A percentile compares a stretch with the other conserved stretches of the same genome.
phyloP scores from a whole-genome alignment of 208 protist species.

The Acanthamoeba sp. region DNA sequence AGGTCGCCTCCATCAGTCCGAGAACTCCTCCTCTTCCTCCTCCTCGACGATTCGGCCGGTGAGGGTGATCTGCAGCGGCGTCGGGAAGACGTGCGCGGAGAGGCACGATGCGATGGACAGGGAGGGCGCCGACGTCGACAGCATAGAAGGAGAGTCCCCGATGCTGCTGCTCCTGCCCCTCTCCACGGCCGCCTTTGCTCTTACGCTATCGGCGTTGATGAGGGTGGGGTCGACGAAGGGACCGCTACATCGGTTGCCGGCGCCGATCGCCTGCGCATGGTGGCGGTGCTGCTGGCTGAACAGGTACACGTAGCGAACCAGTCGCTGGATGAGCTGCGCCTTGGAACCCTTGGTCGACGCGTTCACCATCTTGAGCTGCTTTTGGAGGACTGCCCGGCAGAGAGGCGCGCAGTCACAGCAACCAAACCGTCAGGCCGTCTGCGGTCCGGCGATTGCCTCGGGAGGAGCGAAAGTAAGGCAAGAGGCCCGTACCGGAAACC shows the following conservation, averaged over 20 bases:
- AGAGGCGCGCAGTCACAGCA: neutral
- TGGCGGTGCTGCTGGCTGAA: conserved; percentile 31
- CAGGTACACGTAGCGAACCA: conserved; percentile 6
- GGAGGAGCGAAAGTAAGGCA: no score
- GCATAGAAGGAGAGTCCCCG: neutral
- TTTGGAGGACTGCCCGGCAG: neutral
- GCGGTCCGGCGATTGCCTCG: no score
- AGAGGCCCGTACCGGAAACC: neutral
- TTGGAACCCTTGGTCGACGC: conserved; percentile 40
- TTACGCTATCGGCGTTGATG: conserved; percentile 10
- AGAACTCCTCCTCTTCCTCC: conserved; percentile 20
- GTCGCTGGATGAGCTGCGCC: conserved; percentile 26
- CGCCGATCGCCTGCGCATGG: neutral
- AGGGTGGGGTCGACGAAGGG: conserved; percentile 16
- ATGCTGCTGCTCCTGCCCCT: neutral
- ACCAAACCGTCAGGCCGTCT: neutral
- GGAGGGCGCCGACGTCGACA: neutral
- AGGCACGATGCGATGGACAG: neutral
- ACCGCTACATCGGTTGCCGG: neutral
- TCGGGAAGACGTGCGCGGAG: conserved; percentile 12
- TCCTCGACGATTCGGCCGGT: neutral
- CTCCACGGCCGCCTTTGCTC: neutral
- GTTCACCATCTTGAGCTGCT: conserved; percentile 25
- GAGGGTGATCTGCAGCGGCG: neutral
- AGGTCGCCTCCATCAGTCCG: neutral